phyloP scores from a whole-genome alignment of 2,329 filamentous ascomycete genomes.

The Talaromyces islandicus region DNA sequence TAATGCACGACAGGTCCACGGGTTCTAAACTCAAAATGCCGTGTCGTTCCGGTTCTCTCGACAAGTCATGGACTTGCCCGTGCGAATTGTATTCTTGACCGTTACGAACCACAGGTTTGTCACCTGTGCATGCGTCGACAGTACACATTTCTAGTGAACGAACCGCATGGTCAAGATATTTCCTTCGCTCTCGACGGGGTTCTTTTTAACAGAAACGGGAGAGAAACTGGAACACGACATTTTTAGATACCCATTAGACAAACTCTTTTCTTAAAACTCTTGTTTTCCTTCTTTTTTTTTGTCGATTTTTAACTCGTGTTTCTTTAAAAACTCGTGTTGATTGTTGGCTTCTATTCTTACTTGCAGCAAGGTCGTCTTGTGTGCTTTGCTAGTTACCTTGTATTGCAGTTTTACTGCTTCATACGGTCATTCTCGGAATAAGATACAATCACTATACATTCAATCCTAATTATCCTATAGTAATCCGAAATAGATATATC shows the following conservation, averaged over 20 bases:
- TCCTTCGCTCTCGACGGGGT: conserved; percentile 18
- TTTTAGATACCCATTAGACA: conserved; percentile 35
- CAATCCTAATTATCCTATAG: no score
- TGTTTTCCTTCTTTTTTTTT: conserved; percentile 10
- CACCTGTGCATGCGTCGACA: neutral
- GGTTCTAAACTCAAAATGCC: conserved; percentile 42
- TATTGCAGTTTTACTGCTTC: neutral
- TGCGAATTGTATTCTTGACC: conserved; percentile 10
- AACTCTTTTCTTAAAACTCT: no score
- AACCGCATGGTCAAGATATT: neutral
- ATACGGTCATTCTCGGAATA: neutral
- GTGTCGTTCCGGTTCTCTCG: conserved; percentile 39
- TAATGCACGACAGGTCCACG: conserved; percentile 39
- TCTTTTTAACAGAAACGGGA: conserved; percentile 23
- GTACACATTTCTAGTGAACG: neutral
- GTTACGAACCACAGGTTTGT: conserved; percentile 12
- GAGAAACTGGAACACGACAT: conserved; percentile 35
- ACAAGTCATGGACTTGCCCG: conserved; percentile 22
- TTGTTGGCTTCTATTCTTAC: neutral
- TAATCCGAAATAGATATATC: neutral
- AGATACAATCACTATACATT: neutral
- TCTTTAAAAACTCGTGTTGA: neutral
- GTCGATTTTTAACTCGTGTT: conserved; percentile 11
- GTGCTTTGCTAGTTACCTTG: conserved; percentile 3
- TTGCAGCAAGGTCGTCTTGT: neutral